Evolutionary conservation across 148 eudicot species (phyloP).

Genomic region (Limonium bicolor): DNA sequence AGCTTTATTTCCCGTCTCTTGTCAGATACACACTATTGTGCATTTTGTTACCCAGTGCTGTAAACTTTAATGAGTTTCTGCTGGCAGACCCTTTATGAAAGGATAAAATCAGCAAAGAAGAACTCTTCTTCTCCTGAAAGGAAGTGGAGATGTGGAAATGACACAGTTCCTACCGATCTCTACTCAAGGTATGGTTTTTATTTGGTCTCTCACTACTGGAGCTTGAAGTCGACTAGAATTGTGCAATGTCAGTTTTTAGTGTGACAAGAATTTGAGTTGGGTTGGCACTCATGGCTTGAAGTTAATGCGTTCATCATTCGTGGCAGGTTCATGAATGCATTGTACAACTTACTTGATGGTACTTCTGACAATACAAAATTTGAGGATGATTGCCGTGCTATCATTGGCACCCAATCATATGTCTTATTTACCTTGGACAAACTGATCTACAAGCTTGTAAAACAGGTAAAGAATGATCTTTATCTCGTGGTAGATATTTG

Average conservation of each 20-base stretch:
- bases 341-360: conserved; percentile 84
- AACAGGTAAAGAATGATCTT: conserved; percentile 42
- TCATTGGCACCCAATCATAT: conserved; percentile 87
- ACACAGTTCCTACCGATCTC: conserved; percentile 35
- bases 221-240: not conserved
- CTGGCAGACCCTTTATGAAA: conserved; percentile 56
- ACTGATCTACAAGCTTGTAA: conserved; percentile 81
- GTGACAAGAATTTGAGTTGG: not conserved
- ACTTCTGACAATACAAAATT: conserved; percentile 83
- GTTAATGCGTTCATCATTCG: too few relatives aligned
- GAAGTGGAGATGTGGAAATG: conserved; percentile 52
- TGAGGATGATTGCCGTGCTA: conserved; percentile 89
- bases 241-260: not conserved
- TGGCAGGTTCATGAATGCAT: conserved; percentile 64
- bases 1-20: not conserved
- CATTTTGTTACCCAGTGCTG: too few relatives aligned
- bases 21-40: not conserved
- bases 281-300: too few relatives aligned
- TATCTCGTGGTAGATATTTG: not conserved
- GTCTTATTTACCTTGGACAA: conserved; percentile 88
- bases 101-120: conserved; percentile 58
- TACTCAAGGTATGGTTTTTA: conserved; percentile 47
- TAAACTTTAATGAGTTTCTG: not conserved
- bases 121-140: conserved; percentile 36
- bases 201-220: not conserved